A percentile compares a stretch with the other conserved stretches of the same genome.
phyloP scores from a whole-genome alignment of 2,329 filamentous ascomycete genomes.

The Orbilia brochopaga region DNA sequence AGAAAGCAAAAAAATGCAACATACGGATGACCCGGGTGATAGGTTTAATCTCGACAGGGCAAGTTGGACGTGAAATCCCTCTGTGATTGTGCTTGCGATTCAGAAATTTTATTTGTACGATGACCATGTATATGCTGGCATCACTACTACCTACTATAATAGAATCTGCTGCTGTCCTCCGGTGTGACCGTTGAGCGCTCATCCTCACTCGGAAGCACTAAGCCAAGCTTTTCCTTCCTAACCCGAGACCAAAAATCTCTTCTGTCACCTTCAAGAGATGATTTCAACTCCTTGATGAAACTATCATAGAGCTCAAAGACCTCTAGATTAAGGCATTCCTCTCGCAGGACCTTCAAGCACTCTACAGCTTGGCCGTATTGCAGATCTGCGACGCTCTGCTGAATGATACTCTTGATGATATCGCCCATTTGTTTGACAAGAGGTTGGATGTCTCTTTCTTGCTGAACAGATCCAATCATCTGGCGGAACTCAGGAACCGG shows the following conservation, averaged over 20 bases:
- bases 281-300: constrained; percentile 30
- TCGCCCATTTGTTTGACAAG: constrained; percentile 75
- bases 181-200: constrained; percentile 22
- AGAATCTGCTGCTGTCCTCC: constrained; percentile 38
- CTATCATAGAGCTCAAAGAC: constrained; percentile 40
- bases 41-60: neutral
- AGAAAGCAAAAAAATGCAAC: constrained; percentile 29
- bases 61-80: neutral
- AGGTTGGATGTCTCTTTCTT: constrained; percentile 68
- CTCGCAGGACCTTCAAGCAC: constrained; percentile 76
- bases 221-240: constrained; percentile 44
- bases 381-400: constrained; percentile 74
- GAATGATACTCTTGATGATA: constrained; percentile 73
- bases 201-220: constrained; percentile 44
- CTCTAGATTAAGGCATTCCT: constrained; percentile 76
- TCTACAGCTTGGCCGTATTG: constrained; percentile 78
- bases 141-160: constrained; percentile 28
- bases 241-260: constrained; percentile 47
- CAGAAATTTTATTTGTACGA: neutral
- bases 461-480: constrained; percentile 68
- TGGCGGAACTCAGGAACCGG: constrained; percentile 91
- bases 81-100: too few relatives aligned
- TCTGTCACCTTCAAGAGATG: constrained; percentile 20
- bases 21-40: neutral
- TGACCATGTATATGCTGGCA: neutral